Evolutionary conservation across 768 basidiomycete genomes (phyloP).

Genomic region (Exidia glandulosa): DNA sequence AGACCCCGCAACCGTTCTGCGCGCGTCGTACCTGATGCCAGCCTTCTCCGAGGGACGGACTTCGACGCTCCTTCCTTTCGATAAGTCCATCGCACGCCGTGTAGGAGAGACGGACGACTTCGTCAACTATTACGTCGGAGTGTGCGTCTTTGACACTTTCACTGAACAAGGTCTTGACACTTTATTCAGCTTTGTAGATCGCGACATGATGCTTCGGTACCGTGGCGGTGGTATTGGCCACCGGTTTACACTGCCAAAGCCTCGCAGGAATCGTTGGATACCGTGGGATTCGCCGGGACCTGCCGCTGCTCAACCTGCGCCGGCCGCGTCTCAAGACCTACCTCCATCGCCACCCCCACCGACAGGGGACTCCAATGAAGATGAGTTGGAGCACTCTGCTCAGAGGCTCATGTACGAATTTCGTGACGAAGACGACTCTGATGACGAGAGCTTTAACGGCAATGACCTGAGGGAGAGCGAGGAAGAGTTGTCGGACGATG

Average conservation of each 20-base stretch:
- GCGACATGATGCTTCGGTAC: neutral
- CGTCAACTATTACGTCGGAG: neutral
- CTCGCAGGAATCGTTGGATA: neutral
- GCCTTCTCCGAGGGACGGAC: slow-evolving; percentile 1
- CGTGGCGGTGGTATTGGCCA: neutral
- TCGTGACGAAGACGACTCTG: too few relatives aligned
- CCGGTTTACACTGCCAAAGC: neutral
- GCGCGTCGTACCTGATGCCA: slow-evolving; percentile 4
- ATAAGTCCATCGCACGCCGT: neutral
- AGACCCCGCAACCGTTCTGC: slow-evolving; percentile 4
- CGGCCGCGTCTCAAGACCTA: too few relatives aligned
- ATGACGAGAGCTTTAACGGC: too few relatives aligned
- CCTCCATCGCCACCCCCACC: too few relatives aligned
- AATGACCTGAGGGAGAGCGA: too few relatives aligned
- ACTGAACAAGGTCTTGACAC: neutral
- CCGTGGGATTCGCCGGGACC: too few relatives aligned
- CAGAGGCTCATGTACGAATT: too few relatives aligned
- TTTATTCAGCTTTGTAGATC: neutral
- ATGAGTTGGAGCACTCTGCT: too few relatives aligned
- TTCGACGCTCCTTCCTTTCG: neutral
- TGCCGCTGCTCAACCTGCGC: too few relatives aligned
- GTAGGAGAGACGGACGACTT: neutral
- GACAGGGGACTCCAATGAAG: too few relatives aligned
- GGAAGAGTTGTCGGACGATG: too few relatives aligned
- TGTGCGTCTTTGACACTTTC: neutral